Base-by-base conservation (phyloP, 805 yeast species). In the Saccharomycopsis lassenensis region DNA sequence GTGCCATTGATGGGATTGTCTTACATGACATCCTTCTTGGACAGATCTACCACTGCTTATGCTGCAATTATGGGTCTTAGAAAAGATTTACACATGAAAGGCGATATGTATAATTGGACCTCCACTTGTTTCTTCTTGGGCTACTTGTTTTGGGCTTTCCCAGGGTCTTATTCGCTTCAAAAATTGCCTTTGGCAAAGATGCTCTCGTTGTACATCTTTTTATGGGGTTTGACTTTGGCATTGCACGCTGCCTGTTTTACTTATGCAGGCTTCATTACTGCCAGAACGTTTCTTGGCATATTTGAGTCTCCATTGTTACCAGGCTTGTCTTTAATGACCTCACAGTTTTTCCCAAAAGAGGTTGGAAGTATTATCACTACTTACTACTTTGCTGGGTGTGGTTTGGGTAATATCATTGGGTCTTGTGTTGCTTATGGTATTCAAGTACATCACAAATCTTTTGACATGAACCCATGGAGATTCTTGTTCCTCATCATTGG, bases 51-150 rank as follows among this genome's bases (percentile, higher is more conserved):
- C 3, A 64, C 61, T 36, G 58, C 71, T 19, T 65, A 63, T 29
- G 71, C 76, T 1, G 63, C 76, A 4, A 63, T 73, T 24, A 61
- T 67, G 65, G 77, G 72, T 31, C 54, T 67, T 33, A 54, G 58
- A 43, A 51, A 46, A 5, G 75, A 62, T 40, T 53, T 62, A 45
- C 55, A 56, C 40, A 69, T 71, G 71, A 44, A 46, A 37, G 71
- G 66, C 29, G 53, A 43, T 44, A 50, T 41, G 61, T 65, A 69
- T 47, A 52, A 70, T 33, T 69, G 79, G 75, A 55, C 67, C 11
- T 71, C 77, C 11, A 62, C 77, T 1, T 65, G 71, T 7, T 75
- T 74, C 45, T 75, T 74, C 48, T 51, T 79, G 25, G 86, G 86
- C 2, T 79, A 77, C 50, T 51, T 78, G 33, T 58, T 57, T 7